A percentile compares a stretch with the other conserved stretches of the same genome.
Conservation (phyloP, 2,329 filamentous ascomycete genomes). For the Colletotrichum lini region DNA sequence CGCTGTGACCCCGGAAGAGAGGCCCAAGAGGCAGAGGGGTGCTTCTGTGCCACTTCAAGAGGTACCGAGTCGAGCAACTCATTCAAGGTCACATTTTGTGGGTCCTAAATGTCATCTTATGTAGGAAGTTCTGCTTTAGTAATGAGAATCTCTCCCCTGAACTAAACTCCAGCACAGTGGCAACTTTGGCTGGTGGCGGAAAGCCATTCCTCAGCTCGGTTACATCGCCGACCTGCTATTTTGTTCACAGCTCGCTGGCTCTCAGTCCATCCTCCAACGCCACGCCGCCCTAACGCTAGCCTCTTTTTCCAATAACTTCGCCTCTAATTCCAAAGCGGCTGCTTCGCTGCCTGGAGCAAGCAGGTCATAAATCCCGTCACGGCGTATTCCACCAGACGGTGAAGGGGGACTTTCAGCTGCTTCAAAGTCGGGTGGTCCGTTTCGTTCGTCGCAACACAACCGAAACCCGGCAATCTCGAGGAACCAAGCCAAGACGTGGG, state of each 20-base stretch:
- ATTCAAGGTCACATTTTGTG: background rate
- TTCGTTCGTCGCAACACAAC: too few species aligned
- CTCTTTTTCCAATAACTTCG: background rate
- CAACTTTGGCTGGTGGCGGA: conserved; percentile 2
- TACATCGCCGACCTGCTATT: background rate
- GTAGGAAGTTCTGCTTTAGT: background rate
- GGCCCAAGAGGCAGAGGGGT: background rate
- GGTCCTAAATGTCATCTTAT: background rate
- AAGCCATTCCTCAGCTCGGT: background rate
- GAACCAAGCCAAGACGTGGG: background rate
- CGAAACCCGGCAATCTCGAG: background rate
- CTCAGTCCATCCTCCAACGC: background rate
- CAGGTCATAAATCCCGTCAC: background rate
- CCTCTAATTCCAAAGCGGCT: background rate
- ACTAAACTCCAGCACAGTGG: conserved; percentile 2
- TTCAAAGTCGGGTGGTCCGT: background rate
- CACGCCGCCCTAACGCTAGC: background rate
- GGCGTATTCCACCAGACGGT: background rate
- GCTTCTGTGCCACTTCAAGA: background rate
- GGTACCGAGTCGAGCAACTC: too few species aligned
- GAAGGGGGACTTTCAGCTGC: background rate
- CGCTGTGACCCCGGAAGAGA: background rate
- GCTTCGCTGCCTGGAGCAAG: background rate
- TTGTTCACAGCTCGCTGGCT: background rate
- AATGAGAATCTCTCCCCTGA: background rate